A percentile compares a stretch with the other conserved stretches of the same genome.
These are phyloP conservation scores for Neurospora sp. DNA, from an alignment of 495 filamentous ascomycete genomes.

Conservation along the genomic window DNA sequence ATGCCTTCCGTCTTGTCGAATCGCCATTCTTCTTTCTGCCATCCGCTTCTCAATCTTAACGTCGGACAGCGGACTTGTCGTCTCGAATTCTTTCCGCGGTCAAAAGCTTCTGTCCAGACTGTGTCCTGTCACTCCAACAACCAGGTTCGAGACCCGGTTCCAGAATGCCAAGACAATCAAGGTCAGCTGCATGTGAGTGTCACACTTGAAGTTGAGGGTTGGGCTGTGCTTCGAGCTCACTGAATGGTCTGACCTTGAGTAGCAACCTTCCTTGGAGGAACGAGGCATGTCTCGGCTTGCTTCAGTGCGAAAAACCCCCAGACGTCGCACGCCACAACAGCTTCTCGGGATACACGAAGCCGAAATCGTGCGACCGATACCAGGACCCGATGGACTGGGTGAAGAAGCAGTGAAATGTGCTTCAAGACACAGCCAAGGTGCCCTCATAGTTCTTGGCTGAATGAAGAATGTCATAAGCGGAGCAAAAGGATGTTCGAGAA, in stretches of 20 bases:
- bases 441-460: background rate
- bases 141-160: background rate
- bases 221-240: background rate
- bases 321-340: background rate
- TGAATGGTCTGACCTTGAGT: background rate
- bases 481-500: background rate
- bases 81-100: background rate
- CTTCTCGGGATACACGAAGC: background rate
- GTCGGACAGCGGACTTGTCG: no score
- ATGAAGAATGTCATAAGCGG: background rate
- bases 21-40: background rate
- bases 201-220: background rate
- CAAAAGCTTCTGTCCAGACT: background rate
- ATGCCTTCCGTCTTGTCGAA: background rate
- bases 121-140: background rate
- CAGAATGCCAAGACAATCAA: background rate
- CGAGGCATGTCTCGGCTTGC: background rate
- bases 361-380: background rate
- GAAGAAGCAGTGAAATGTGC: background rate
- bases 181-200: background rate
- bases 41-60: background rate
- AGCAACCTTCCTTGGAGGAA: background rate
- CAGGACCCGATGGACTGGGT: background rate
- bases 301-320: background rate
- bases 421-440: background rate